These are phyloP conservation scores for Detonula confervacea DNA, from an alignment of 352 stramenopile genomes.

Conservation along the genomic window DNA sequence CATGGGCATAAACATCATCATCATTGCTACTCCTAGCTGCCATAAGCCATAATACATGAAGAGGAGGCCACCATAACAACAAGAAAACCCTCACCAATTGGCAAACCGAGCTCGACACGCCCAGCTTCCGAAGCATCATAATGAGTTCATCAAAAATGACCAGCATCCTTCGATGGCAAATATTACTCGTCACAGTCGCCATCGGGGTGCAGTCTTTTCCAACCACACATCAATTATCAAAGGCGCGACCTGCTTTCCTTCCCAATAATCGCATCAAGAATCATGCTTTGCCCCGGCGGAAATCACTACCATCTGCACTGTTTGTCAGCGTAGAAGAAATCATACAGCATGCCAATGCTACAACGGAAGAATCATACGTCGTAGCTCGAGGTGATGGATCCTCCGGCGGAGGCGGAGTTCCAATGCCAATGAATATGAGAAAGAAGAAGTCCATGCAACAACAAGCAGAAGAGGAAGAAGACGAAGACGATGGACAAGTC, in stretches of 20 bases:
- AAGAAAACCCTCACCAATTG: too few species aligned
- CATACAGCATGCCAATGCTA: background rate
- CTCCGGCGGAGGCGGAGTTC: constrained; percentile 73
- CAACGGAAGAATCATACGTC: constrained; percentile 47
- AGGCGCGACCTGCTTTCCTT: constrained; percentile 11
- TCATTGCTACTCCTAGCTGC: too few species aligned
- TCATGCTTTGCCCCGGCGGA: too few species aligned
- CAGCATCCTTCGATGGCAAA: constrained; percentile 15
- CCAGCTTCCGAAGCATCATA: background rate
- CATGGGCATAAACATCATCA: too few species aligned
- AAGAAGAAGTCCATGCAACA: constrained; percentile 25
- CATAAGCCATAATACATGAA: too few species aligned
- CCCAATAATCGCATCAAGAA: background rate
- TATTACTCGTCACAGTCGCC: background rate
- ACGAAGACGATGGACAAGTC: constrained; percentile 46
- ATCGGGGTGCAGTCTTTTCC: constrained; percentile 13
- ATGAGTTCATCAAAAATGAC: background rate
- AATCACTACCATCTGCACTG: constrained; percentile 18
- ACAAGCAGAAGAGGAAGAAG: constrained; percentile 16
- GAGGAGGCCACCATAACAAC: too few species aligned
- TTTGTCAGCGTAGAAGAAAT: constrained; percentile 29
- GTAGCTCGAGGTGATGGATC: constrained; percentile 76
- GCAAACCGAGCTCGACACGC: too few species aligned
- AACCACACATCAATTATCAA: background rate
- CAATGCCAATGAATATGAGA: too few species aligned